These are phyloP conservation scores for Populus davidiana DNA, from an alignment of 345 rosid genomes.

Conservation along the genomic window DNA sequence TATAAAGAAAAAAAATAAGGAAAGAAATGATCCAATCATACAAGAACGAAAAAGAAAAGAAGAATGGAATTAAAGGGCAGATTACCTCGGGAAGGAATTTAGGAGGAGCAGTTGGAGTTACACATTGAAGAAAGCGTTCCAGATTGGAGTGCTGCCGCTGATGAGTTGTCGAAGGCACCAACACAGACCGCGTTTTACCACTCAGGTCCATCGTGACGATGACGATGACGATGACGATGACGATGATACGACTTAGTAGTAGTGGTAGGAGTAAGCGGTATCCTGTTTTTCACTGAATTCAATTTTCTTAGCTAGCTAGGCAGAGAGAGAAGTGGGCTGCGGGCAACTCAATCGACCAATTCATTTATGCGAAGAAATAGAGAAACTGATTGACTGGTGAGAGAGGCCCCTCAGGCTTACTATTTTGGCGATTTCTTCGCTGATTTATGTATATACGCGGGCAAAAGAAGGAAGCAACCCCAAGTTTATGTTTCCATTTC, in stretches of 20 bases:
- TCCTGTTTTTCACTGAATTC: neutral
- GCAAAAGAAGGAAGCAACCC: too few relatives aligned
- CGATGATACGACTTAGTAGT: neutral
- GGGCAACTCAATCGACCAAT: neutral
- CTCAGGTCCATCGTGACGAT: neutral
- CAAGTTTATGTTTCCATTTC: too few relatives aligned
- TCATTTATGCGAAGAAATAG: too few relatives aligned
- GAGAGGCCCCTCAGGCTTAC: too few relatives aligned
- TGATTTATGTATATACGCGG: too few relatives aligned
- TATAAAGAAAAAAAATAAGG: neutral
- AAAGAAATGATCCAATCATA: neutral
- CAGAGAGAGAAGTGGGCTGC: neutral
- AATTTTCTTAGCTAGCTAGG: neutral
- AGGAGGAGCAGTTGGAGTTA: slow-evolving; percentile 52
- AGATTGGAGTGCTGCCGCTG: slow-evolving; percentile 29
- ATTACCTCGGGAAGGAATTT: slow-evolving; percentile 44
- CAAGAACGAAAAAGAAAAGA: neutral
- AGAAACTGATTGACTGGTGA: too few relatives aligned
- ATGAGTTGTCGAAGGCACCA: neutral
- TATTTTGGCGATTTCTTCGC: too few relatives aligned
- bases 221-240: neutral
- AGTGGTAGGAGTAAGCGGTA: neutral
- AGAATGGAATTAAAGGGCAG: neutral
- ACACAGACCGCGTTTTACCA: neutral
- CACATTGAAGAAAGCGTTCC: slow-evolving; percentile 42